Base-by-base conservation (phyloP, 106 monocot genomes). In the Dioscorea dumetorum region DNA sequence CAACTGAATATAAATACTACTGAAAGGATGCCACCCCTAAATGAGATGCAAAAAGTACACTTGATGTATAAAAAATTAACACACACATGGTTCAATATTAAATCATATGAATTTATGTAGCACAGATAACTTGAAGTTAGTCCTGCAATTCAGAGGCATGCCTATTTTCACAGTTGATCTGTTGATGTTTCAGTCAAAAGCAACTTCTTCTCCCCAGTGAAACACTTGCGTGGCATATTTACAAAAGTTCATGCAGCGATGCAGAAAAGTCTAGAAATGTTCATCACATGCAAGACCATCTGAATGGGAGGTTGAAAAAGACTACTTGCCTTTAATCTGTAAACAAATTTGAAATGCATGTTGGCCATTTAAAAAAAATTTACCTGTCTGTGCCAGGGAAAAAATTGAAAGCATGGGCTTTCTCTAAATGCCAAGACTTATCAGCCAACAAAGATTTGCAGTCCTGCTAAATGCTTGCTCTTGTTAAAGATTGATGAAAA, bases 371-470 rank as follows among this genome's bases (percentile, higher is more conserved):
- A 72, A 52, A 16, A n/a, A 48, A 71, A 60, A 58, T n/a, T 24
- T 84, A 97, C 97, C 97, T 90, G 34, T 99, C 76, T 64, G 97
- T 92, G 33, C 97, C 97, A 31, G 97, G 92, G 66, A 99, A 92
- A 67, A 99, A 87, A 69, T 99, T 99, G 77, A 99, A 92, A 66
- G 79, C 97, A 83, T 99, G 85, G 77, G 89, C 97, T 59, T 92
- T 92, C 61, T 99, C 92, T 72, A 99, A 82, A 71, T 78, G 82
- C 97, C 97, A 99, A 20, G 70, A 77, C 64, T 92, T 90, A 59
- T 60, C 70, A 11, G 84, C 82, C 49, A 99, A 34, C 66, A 99
- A 73, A 48, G 56, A 70, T 62, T 24, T 78, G 78, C 97, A 92
- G 71, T 99, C 89, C 97, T 99, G 82, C 63, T 16, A 62, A 28